Base-by-base conservation (phyloP, 768 basidiomycete genomes). In the Tricholoma flavovirens region DNA sequence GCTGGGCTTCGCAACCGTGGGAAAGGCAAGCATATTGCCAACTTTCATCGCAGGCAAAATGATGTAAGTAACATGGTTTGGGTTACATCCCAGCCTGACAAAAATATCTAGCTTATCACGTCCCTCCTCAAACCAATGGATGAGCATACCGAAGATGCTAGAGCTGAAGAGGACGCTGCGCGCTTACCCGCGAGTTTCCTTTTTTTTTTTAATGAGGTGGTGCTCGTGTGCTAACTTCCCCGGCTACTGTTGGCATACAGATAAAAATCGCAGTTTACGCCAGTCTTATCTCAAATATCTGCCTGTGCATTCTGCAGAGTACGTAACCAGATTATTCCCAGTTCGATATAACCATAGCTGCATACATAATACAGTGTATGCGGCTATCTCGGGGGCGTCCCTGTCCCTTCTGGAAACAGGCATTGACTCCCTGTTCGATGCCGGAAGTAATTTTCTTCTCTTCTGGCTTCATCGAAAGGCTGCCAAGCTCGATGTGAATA, bases 61-160 rank as follows among this genome's bases (percentile, higher is more conserved):
- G 71, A 83, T 59, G 90, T 88, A 49, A 35, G 81, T 65, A 33
- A 61, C 24, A n/a, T 56, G 48, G 14, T 15, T 38, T n/a, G 9
- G 9, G 22, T 24, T 36, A 14, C 12, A 26, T 21, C 1, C 9
- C 29, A 22, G 30, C 12, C 45, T n/a, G 21, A 40, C 36, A 17
- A 26, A 21, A 38, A 45, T 32, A 17, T 26, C 35, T 64, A 96
- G 89, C 86, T 94, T 57, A 96, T 98, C 59, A 67, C 73, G n/a
- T 80, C 83, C n/a, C 72, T 98, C 58, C 79, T 98, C 32, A 97
- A 96, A 70, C 83, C 93, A 0, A 88, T 98, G 83, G 89, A 93
- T 33, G 85, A 87, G 32, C 90, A 94, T 64, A 92, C 92, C 0
- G 80, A 83, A 51, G 91, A 96, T 63, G 93, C 93, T 14, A 80